Base-by-base conservation (phyloP, 306 rosid genomes). In the Hippophae tibetana region DNA sequence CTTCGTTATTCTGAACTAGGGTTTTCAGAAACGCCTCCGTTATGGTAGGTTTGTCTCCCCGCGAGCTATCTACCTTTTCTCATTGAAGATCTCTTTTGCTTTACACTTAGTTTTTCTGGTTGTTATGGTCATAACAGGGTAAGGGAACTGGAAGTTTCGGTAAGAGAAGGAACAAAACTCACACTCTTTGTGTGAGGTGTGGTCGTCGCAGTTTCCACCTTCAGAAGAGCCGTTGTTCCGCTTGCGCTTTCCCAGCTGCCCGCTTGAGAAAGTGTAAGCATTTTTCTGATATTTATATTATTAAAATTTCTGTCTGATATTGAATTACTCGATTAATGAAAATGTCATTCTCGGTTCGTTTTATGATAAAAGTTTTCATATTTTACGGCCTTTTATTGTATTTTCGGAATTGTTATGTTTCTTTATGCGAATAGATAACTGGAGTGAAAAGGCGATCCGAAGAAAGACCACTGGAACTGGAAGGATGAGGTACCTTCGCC, bases 161-260 rank as follows among this genome's bases (percentile, higher is more conserved):
- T 40, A 62, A 62, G 41, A 62, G 67, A 42, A 62, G 67, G 67
- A 63, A 52, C 58, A 63, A 63, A 26, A 63, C 10, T n/a, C 68
- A 52, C 23, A 25, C 59, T 7, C 58, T 52, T 13, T 52, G 43
- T n/a, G 8, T 52, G 44, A 7, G 47, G 52, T 38, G 56, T 46
- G 40, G 55, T 7, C 38, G 46, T n/a, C 56, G 47, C 7, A 63
- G 42, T 58, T 63, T 63, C 9, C 68, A 63, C n/a, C 68, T 52
- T 53, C 58, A 25, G 59, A 43, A 51, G 58, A 63, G 52, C 23
- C 68, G 51, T 10, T 63, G 52, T 13, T 50, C 52, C 50, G 14
- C 68, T 13, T 53, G 14, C 13, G 60, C 43, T 18, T 62, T 62
- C 48, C 67, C 42, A 6, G 41, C 67, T 47, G 11, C 58, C 60